These are phyloP conservation scores for Aureobasidium sp. DNA, from an alignment of 2,329 filamentous ascomycete species.

Conservation along the genomic window DNA sequence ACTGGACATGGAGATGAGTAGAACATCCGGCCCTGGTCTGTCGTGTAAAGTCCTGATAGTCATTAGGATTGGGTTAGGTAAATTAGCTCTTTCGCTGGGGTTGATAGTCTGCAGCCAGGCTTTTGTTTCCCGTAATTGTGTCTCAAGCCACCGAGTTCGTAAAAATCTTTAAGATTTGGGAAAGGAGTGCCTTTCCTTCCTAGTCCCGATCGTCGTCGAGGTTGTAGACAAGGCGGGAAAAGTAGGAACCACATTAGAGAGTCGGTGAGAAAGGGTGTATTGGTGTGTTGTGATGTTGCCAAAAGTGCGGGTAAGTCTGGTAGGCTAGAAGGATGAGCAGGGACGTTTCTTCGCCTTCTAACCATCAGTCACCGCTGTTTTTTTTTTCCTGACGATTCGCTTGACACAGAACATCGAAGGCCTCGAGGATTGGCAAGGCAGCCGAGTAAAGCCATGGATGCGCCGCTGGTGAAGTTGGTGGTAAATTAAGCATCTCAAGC, in stretches of 20 bases:
- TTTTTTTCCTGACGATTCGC: not conserved
- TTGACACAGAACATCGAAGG: not conserved
- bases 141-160: conserved; percentile 2
- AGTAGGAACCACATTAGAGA: not conserved
- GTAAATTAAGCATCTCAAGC: conserved; percentile 14
- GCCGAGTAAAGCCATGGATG: conserved; percentile 10
- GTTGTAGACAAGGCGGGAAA: not conserved
- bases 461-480: conserved; percentile 11
- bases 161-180: not conserved
- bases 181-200: not conserved
- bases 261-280: conserved; percentile 13
- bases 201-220: not conserved
- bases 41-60: not conserved
- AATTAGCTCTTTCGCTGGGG: not conserved
- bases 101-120: conserved; percentile 7
- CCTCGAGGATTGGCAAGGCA: not conserved
- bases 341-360: conserved; percentile 6
- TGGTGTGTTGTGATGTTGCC: conserved; percentile 6
- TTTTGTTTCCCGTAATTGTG: conserved; percentile 12
- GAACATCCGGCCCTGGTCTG: not conserved
- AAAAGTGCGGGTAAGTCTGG: conserved; percentile 3
- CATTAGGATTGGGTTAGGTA: not conserved
- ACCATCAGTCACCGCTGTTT: conserved; percentile 1
- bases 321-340: conserved; percentile 11
- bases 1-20: not conserved